phyloP scores from a whole-genome alignment of 305 asterid species.

The Fraxinus xanthoxyloides region DNA sequence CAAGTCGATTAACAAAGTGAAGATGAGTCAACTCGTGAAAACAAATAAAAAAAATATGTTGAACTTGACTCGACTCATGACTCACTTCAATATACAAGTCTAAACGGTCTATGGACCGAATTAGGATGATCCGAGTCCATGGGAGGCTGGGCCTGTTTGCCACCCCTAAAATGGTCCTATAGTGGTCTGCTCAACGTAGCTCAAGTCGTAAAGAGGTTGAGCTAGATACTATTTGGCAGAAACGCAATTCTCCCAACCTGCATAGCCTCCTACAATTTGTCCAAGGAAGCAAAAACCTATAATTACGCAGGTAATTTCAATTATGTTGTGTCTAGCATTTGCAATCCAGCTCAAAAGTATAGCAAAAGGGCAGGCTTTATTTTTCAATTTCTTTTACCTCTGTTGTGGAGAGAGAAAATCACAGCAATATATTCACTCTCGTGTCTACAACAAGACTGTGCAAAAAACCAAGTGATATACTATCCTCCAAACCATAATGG shows the following conservation, averaged over 20 bases:
- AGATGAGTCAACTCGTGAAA: no score
- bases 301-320: slow-evolving; percentile 15
- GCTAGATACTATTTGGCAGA: neutral
- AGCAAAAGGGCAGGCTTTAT: slow-evolving; percentile 10
- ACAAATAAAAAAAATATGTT: no score
- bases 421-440: neutral
- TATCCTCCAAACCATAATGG: slow-evolving; percentile 4
- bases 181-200: neutral
- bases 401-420: neutral
- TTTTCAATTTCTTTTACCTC: slow-evolving; percentile 6
- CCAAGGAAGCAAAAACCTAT: slow-evolving; percentile 17
- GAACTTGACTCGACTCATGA: neutral
- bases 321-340: slow-evolving; percentile 10
- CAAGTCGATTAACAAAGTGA: no score
- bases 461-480: neutral
- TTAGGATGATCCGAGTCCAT: neutral
- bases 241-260: neutral
- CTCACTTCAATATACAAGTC: neutral
- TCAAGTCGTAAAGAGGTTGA: neutral
- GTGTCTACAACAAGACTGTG: neutral
- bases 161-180: neutral
- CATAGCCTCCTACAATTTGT: neutral
- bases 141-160: neutral
- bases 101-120: neutral
- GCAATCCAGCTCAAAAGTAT: slow-evolving; percentile 37